Conservation (phyloP, 1,284 basidiomycete species). For the Ceratobasidium sp. region DNA sequence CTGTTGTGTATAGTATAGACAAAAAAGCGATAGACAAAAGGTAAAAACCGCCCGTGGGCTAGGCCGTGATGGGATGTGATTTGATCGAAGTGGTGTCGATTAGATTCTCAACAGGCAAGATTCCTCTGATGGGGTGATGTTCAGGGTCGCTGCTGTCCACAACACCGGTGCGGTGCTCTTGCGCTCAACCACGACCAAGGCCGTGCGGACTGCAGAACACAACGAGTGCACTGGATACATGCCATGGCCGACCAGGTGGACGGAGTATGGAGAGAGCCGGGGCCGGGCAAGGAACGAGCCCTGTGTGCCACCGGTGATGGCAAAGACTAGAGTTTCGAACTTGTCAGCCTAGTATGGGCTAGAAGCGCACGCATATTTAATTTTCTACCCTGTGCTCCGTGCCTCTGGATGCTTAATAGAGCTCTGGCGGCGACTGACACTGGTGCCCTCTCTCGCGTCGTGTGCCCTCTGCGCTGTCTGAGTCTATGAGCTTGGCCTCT, state of each 20-base stretch:
- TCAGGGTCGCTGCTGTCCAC: conserved; percentile 11
- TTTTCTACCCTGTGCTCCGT: conserved; percentile 28
- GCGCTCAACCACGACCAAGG: neutral
- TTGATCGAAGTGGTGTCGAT: conserved; percentile 17
- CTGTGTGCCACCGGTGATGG: conserved; percentile 9
- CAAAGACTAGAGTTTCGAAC: conserved; percentile 3
- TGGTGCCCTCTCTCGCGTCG: neutral
- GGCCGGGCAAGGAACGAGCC: conserved; percentile 1
- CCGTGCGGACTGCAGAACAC: neutral
- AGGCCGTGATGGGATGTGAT: conserved; percentile 4
- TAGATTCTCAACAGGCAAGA: neutral
- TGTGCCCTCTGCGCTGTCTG: neutral
- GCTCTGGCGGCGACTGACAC: neutral
- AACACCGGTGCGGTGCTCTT: too few species aligned
- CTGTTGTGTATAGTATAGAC: neutral
- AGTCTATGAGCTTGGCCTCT: conserved; percentile 31
- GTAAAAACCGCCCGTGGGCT: neutral
- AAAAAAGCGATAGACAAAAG: neutral
- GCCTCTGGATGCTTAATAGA: neutral
- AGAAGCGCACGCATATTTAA: conserved; percentile 15
- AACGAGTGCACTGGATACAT: neutral
- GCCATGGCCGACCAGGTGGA: neutral
- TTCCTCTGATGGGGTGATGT: conserved; percentile 14
- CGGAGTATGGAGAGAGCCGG: neutral
- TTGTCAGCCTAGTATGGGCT: conserved; percentile 2